Evolutionary conservation across 1,139 yeast species (phyloP).

Genomic region (Geotrichum fermentans): DNA sequence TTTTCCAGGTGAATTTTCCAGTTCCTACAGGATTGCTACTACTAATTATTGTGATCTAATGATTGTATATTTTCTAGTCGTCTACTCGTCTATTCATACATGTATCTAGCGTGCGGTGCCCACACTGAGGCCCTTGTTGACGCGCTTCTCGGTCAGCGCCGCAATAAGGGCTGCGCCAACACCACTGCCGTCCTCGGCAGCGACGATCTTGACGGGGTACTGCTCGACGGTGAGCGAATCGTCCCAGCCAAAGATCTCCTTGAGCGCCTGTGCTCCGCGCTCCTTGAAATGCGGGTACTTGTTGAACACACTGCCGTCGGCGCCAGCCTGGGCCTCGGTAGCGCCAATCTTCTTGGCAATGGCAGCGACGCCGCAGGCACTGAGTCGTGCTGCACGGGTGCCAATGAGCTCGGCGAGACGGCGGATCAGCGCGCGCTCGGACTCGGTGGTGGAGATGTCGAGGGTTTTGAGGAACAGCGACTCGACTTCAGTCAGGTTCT

Average conservation of each 20-base stretch:
- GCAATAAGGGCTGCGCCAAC: slow-evolving; percentile 98
- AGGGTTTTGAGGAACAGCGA: slow-evolving; percentile 58
- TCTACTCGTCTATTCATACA: too few relatives aligned
- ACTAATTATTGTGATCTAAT: neutral
- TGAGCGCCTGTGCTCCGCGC: slow-evolving; percentile 82
- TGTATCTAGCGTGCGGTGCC: slow-evolving; percentile 50
- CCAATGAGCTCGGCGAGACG: slow-evolving; percentile 83
- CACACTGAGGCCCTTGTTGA: slow-evolving; percentile 64
- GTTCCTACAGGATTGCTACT: neutral
- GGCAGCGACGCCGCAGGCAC: slow-evolving; percentile 95
- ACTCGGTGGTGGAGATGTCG: slow-evolving; percentile 59
- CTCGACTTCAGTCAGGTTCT: slow-evolving; percentile 72
- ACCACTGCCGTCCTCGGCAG: slow-evolving; percentile 98
- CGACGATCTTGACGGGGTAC: slow-evolving; percentile 75
- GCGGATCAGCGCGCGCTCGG: slow-evolving; percentile 80
- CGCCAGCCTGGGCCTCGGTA: slow-evolving; percentile 81
- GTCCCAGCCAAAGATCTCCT: slow-evolving; percentile 86
- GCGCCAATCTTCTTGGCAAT: slow-evolving; percentile 82
- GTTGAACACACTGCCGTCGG: slow-evolving; percentile 96
- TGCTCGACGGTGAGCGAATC: too few relatives aligned
- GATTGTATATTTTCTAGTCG: too few relatives aligned
- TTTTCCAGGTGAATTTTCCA: too few relatives aligned
- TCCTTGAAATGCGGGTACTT: slow-evolving; percentile 88
- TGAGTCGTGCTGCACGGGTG: slow-evolving; percentile 84
- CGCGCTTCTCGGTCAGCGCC: slow-evolving; percentile 79